Base-by-base conservation (phyloP, 2,329 filamentous ascomycete genomes). In the Penicillium sp. region DNA sequence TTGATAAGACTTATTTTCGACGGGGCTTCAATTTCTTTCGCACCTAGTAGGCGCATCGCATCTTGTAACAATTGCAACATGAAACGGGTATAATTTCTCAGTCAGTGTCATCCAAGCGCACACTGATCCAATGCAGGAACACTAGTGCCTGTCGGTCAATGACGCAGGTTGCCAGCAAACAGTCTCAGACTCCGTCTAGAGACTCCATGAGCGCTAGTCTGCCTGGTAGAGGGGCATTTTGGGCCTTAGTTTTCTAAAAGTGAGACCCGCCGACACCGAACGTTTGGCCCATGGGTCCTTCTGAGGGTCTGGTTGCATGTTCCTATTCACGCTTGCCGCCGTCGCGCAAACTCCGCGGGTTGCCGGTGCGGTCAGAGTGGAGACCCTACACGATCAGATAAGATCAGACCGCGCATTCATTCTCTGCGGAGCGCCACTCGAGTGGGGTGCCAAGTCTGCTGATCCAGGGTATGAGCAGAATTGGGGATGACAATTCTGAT, bases 361-460 rank as follows among this genome's bases (percentile, higher is more conserved):
- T 35, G 22, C 41, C 26, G 49, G 22, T 31, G 51, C 49, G 53
- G 46, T 25, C 40, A n/a, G 37, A 46, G 61, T 64, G 61, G 61
- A 51, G 56, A 62, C 60, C 40, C 35, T 41, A 47, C 49, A 54
- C 54, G 59, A 65, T 65, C 62, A 57, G 62, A 65, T 65, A 65
- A 65, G 62, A 65, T 65, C 55, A 59, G 37, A 52, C 53, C 49
- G 49, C 56, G 49, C 23, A 45, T 49, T 47, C 47, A 33, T 25
- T 47, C 23, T 50, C 20, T 27, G 27, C 26, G 20, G 40, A 33
- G 22, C 22, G 58, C 29, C 50, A 46, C 47, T 33, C 15, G 14
- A 15, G 49, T 52, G 46, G 49, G 47, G 55, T 41, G 41, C 49
- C 51, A 54, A 54, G 40, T 12, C 46, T 42, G 33, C 27, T 47